Evolutionary conservation across 192 early-diverging fungal genomes (phyloP), one percentile per base, ranked within the genome.

Genomic region (Coemansia sp.): DNA sequence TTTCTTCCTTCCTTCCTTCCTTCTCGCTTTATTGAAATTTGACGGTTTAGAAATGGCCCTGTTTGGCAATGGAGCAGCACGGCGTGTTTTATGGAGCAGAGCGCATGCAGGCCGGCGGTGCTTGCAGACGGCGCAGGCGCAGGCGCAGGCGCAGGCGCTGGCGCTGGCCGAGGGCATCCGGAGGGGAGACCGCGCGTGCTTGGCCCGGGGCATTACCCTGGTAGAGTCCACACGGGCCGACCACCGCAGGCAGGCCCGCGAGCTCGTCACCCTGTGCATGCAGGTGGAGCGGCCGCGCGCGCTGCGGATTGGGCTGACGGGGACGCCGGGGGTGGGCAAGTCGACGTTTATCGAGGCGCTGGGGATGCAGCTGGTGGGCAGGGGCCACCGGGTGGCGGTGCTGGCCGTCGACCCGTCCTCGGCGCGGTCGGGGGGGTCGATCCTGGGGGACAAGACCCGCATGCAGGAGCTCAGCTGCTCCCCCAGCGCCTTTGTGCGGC

Each of bases 331-430:
- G 1, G 91, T 93, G 9, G 91, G 89, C 3, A 93, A 93, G 61
- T 88, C 86, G n/a, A 87, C 86, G 37, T 93, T 93, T 55, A 91
- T 93, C 60, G 91, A 93, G 53, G 62, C 83, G 5, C 89, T 93
- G 63, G 91, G 91, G 42, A 86, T 87, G 83, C 81, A 79, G 38
- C 70, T 93, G 14, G 49, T 93, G 3, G 59, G 70, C 11, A 61
- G 80, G 37, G 87, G 88, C 5, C 87, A 89, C 64, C 71, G 80
- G 1, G 86, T 93, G 7, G 84, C 89, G 3, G 91, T 93, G 7
- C 59, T 90, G 76, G 91, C 91, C 3, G 87, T 93, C 6, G 91
- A 93, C 67, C 91, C 91, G 20, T 93, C 91, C 26, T 90, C 88
- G 21, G 54, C 83, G 0, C 62, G 87, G 21, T 88, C 91, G 9